Percentiles rank a stretch among this genome's conserved stretches.
These are phyloP conservation scores for Caryopteris hybrid DNA, from an alignment of 305 asterid genomes.

Conservation along the genomic window DNA sequence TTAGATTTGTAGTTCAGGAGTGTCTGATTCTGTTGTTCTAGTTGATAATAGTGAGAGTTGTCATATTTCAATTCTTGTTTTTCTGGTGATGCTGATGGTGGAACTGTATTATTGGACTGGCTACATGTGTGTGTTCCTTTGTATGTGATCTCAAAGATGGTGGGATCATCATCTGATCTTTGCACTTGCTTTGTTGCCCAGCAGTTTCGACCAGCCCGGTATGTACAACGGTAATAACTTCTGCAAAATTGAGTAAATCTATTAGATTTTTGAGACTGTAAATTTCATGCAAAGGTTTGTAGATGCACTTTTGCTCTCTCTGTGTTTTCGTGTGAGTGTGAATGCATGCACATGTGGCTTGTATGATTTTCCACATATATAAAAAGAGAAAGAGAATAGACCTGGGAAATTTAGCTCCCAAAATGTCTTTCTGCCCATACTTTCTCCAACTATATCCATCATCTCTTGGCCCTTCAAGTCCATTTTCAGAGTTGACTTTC, in stretches of 20 bases:
- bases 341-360: background rate
- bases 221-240: slow-evolving; percentile 88
- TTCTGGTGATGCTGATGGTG: slow-evolving; percentile 35
- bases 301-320: background rate
- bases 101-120: slow-evolving; percentile 26
- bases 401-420: slow-evolving; percentile 93
- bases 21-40: slow-evolving; percentile 36
- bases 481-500: slow-evolving; percentile 48
- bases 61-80: slow-evolving; percentile 38
- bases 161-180: slow-evolving; percentile 80
- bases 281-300: background rate
- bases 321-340: too few relatives aligned
- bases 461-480: slow-evolving; percentile 74
- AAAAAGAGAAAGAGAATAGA: slow-evolving; percentile 1
- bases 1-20: slow-evolving; percentile 45
- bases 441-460: slow-evolving; percentile 89
- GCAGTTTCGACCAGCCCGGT: slow-evolving; percentile 50
- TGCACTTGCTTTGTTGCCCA: slow-evolving; percentile 85
- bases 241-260: slow-evolving; percentile 38
- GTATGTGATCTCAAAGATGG: slow-evolving; percentile 64
- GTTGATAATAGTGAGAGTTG: slow-evolving; percentile 21
- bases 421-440: slow-evolving; percentile 92
- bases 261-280: background rate
- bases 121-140: slow-evolving; percentile 68
- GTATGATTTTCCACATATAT: background rate